Evolutionary conservation across 2,329 filamentous ascomycete genomes (phyloP).

Genomic region (Alternaria angustiovoidea): DNA sequence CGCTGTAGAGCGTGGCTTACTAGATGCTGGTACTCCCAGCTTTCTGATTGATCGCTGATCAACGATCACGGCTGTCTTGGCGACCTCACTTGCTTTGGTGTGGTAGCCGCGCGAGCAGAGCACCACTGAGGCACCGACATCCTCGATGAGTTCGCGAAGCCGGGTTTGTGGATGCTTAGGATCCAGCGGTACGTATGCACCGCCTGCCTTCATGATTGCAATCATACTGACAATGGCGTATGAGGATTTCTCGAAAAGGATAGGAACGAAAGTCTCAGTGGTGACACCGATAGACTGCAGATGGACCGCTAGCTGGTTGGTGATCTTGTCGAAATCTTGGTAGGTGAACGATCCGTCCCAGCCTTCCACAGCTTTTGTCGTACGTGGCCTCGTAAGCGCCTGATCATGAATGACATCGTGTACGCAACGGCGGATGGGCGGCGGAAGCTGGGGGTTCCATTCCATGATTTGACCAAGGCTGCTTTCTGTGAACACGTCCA

Average conservation of each 20-base stretch:
- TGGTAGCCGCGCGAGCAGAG: conserved; percentile 37
- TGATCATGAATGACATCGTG: conserved; percentile 44
- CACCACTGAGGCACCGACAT: conserved; percentile 41
- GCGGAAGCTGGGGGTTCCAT: conserved; percentile 41
- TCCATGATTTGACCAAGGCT: conserved; percentile 36
- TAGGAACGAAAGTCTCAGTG: conserved; percentile 45
- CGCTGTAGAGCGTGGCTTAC: conserved; percentile 49
- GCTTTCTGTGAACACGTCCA: conserved; percentile 33
- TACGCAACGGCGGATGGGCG: conserved; percentile 36
- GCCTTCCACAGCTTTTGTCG: conserved; percentile 40
- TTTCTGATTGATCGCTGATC: conserved; percentile 53
- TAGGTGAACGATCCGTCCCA: conserved; percentile 45
- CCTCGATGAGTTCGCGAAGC: conserved; percentile 45
- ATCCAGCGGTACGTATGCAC: conserved; percentile 50
- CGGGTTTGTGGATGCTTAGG: conserved; percentile 48
- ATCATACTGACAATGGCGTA: conserved; percentile 47
- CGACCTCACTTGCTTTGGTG: conserved; percentile 32
- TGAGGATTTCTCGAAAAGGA: conserved; percentile 48
- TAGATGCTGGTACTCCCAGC: conserved; percentile 44
- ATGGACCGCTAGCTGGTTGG: conserved; percentile 36
- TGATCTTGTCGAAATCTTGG: conserved; percentile 44
- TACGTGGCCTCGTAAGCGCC: conserved; percentile 38
- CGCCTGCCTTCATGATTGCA: conserved; percentile 51
- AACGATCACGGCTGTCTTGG: conserved; percentile 35
- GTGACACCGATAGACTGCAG: conserved; percentile 37